Evolutionary conservation across 768 basidiomycete genomes (phyloP).

Genomic region (Pleurotus tuoliensis): DNA sequence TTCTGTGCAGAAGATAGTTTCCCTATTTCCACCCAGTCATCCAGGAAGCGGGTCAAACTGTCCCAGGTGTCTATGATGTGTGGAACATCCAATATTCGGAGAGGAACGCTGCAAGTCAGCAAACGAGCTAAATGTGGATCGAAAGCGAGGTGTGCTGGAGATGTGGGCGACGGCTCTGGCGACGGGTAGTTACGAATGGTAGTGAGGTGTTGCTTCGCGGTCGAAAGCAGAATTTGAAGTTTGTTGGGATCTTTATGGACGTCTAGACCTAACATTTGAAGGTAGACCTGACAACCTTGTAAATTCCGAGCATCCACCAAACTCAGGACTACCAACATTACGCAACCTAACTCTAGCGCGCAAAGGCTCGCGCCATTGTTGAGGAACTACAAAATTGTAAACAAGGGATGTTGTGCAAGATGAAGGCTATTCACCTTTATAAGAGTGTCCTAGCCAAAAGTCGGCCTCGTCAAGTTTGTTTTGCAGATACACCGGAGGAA

Average conservation of each 20-base stretch:
- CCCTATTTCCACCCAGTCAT: slow-evolving; percentile 53
- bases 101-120: slow-evolving; percentile 64
- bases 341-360: slow-evolving; percentile 51
- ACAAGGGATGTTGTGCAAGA: neutral
- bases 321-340: slow-evolving; percentile 37
- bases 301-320: slow-evolving; percentile 10
- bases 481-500: slow-evolving; percentile 50
- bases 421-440: slow-evolving; percentile 32
- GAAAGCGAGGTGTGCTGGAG: slow-evolving; percentile 52
- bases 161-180: slow-evolving; percentile 34
- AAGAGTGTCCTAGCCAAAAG: slow-evolving; percentile 50
- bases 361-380: slow-evolving; percentile 49
- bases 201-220: slow-evolving; percentile 37
- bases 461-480: slow-evolving; percentile 56
- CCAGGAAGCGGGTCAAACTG: slow-evolving; percentile 42
- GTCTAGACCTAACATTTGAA: slow-evolving; percentile 46
- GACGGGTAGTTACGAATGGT: slow-evolving; percentile 34
- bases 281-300: slow-evolving; percentile 31
- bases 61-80: slow-evolving; percentile 49
- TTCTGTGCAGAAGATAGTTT: slow-evolving; percentile 38
- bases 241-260: slow-evolving; percentile 31
- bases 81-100: slow-evolving; percentile 54
- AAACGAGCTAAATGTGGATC: slow-evolving; percentile 66
- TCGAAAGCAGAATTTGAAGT: slow-evolving; percentile 32
- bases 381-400: slow-evolving; percentile 29